phyloP scores from a whole-genome alignment of 768 basidiomycete species.

The Cystofilobasidium macerans region DNA sequence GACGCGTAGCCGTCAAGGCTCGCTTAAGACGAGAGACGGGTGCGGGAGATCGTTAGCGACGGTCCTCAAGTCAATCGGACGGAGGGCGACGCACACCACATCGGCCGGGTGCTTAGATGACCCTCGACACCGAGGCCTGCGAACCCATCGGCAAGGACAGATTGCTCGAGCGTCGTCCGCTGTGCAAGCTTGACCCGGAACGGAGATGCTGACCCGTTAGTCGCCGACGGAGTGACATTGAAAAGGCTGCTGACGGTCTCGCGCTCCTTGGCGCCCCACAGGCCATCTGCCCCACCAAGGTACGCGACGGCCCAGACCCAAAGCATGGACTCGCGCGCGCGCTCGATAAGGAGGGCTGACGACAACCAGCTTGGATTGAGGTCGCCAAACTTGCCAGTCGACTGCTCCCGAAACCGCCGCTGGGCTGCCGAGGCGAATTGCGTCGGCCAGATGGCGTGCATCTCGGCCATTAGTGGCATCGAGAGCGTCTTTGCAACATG shows the following conservation, averaged over 20 bases:
- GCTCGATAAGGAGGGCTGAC: slow-evolving; percentile 20
- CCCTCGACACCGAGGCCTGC: not conserved
- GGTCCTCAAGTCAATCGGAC: no score
- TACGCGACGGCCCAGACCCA: slow-evolving; percentile 36
- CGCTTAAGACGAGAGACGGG: no score
- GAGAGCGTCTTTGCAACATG: slow-evolving; percentile 24
- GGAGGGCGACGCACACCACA: slow-evolving; percentile 10
- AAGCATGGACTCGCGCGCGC: slow-evolving; percentile 26
- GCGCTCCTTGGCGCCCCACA: slow-evolving; percentile 14
- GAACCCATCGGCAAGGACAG: not conserved
- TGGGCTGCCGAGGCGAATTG: not conserved
- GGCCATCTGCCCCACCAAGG: slow-evolving; percentile 9
- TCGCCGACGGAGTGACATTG: not conserved
- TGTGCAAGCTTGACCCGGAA: not conserved
- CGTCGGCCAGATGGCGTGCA: slow-evolving; percentile 7
- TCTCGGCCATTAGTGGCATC: slow-evolving; percentile 8
- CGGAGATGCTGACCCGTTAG: not conserved
- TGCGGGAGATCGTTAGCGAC: no score
- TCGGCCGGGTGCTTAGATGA: not conserved
- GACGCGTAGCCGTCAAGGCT: slow-evolving; percentile 17
- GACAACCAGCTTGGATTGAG: slow-evolving; percentile 17
- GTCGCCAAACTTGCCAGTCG: slow-evolving; percentile 4
- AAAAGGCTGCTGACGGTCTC: not conserved
- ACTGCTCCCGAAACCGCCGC: slow-evolving; percentile 20
- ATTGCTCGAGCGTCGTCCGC: not conserved